Percentiles rank a stretch among this genome's conserved stretches.
Conservation (phyloP, 2,329 filamentous ascomycete species). For the Penicillium aurantiogriseum region DNA sequence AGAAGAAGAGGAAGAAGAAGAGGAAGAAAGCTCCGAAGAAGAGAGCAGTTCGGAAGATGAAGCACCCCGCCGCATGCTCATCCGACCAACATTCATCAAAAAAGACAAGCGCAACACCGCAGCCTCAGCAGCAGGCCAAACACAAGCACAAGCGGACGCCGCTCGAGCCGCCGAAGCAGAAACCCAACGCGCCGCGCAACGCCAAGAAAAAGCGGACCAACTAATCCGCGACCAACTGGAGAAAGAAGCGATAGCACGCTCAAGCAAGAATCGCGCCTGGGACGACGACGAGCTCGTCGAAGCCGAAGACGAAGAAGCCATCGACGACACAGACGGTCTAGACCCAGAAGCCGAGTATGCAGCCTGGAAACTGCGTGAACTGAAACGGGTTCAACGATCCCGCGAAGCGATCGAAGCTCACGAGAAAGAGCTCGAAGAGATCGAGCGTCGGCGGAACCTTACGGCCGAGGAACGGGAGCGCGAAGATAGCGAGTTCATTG, state of each 20-base stretch:
- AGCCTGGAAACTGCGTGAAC: constrained; percentile 90
- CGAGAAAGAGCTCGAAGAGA: constrained; percentile 82
- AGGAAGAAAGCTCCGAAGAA: constrained; percentile 52
- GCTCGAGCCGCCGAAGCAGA: constrained; percentile 46
- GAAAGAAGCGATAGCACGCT: constrained; percentile 72
- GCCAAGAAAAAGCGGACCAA: constrained; percentile 70
- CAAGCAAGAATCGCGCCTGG: constrained; percentile 79
- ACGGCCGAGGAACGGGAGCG: constrained; percentile 80
- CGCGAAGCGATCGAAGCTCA: constrained; percentile 78
- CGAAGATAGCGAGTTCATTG: constrained; percentile 78
- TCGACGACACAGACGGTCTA: constrained; percentile 84
- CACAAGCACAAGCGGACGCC: constrained; percentile 20
- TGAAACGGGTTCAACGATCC: constrained; percentile 83
- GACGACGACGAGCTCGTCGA: constrained; percentile 66
- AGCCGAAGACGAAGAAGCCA: constrained; percentile 67
- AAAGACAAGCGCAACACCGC: constrained; percentile 54
- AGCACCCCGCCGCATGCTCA: constrained; percentile 53
- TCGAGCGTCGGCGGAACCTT: constrained; percentile 82
- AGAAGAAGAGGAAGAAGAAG: constrained; percentile 58
- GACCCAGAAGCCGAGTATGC: constrained; percentile 86
- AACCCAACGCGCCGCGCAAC: constrained; percentile 48
- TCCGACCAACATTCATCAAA: constrained; percentile 67
- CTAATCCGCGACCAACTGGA: constrained; percentile 87
- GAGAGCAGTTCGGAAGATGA: constrained; percentile 58
- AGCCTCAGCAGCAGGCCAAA: constrained; percentile 22